Evolutionary conservation across 768 basidiomycete genomes (phyloP).

Genomic region (Xanthoconium stramineum): DNA sequence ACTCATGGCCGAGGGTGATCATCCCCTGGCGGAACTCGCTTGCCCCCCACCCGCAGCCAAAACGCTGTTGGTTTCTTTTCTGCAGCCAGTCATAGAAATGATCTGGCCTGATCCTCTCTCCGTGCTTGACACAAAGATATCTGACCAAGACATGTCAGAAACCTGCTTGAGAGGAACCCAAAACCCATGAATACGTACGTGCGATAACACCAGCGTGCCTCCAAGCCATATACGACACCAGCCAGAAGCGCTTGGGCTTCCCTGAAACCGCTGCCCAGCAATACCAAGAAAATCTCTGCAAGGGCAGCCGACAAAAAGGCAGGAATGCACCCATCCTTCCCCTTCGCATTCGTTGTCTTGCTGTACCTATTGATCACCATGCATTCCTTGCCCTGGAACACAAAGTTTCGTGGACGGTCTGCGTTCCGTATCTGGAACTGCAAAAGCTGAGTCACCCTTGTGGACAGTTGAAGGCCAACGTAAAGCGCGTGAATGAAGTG

Average conservation of each 20-base stretch:
- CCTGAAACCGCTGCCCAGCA: slow-evolving; percentile 1
- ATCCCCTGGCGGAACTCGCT: slow-evolving; percentile 5
- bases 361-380: slow-evolving; percentile 1
- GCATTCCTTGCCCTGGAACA: slow-evolving; percentile 2
- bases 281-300: neutral
- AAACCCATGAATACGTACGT: neutral
- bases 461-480: neutral
- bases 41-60: slow-evolving; percentile 1
- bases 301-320: neutral
- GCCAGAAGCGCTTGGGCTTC: slow-evolving; percentile 6
- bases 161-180: neutral
- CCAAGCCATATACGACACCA: neutral
- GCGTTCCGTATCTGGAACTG: slow-evolving; percentile 2
- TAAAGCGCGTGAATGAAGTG: neutral
- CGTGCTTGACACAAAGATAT: neutral
- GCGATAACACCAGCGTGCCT: neutral
- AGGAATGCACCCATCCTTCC: neutral
- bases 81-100: neutral
- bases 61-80: neutral
- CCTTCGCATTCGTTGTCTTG: slow-evolving; percentile 1
- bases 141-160: neutral
- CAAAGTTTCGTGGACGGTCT: neutral
- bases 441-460: neutral
- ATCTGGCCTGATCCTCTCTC: neutral
- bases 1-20: neutral